Conservation (phyloP, 73 alveolate species). For the Uronychia setigera region DNA sequence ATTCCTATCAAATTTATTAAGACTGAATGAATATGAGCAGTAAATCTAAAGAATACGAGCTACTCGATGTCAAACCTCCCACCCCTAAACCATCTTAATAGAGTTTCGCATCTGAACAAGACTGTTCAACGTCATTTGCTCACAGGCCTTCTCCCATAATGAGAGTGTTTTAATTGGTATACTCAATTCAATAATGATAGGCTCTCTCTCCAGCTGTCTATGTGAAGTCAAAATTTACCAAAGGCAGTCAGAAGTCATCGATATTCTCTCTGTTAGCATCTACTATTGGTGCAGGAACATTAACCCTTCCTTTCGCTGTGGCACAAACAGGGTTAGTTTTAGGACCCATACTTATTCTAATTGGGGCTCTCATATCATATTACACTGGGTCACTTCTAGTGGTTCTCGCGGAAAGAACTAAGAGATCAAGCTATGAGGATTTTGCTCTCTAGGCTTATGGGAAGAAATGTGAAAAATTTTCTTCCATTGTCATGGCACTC, state of each 20-base stretch:
- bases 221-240: not conserved
- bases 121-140: too few relatives aligned
- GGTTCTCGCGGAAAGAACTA: conserved; percentile 5
- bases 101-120: too few relatives aligned
- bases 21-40: too few relatives aligned
- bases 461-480: not conserved
- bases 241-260: conserved; percentile 8
- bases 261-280: conserved; percentile 19
- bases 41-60: too few relatives aligned
- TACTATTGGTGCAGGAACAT: conserved; percentile 24
- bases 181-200: not conserved
- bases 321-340: conserved; percentile 12
- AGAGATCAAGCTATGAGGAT: conserved; percentile 3
- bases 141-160: not conserved
- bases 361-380: conserved; percentile 31
- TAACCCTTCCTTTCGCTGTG: conserved; percentile 23
- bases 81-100: too few relatives aligned
- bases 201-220: conserved; percentile 1
- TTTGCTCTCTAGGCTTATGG: conserved; percentile 21
- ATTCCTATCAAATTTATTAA: too few relatives aligned
- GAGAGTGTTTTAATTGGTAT: not conserved
- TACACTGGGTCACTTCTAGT: conserved; percentile 24
- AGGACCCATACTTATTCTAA: conserved; percentile 10
- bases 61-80: too few relatives aligned
- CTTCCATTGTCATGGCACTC: not conserved